phyloP scores from a whole-genome alignment of 2,329 filamentous ascomycete genomes.

The Colletotrichum paranaense region DNA sequence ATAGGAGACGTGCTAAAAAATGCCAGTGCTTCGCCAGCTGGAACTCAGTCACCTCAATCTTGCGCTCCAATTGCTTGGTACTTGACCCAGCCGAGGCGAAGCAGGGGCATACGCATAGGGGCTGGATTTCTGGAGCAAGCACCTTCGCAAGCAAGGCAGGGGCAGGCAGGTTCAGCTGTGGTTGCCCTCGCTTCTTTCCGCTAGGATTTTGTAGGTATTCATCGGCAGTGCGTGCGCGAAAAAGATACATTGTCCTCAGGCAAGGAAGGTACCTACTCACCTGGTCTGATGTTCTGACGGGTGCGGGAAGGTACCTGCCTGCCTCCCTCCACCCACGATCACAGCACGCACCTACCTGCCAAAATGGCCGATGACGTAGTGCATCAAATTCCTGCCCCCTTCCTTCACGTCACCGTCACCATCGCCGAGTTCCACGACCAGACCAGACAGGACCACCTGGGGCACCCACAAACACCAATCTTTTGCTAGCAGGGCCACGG shows the following conservation, averaged over 20 bases:
- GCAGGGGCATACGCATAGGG: neutral
- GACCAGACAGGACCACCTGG: neutral
- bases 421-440: constrained; percentile 20
- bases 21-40: constrained; percentile 18
- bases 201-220: neutral
- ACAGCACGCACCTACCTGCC: neutral
- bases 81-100: neutral
- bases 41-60: constrained; percentile 1
- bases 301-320: neutral
- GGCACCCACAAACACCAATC: neutral
- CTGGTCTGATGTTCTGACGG: neutral
- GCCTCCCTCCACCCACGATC: neutral
- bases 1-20: neutral
- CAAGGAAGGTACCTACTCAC: neutral
- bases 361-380: constrained; percentile 24
- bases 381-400: constrained; percentile 27
- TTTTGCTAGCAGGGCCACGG: neutral
- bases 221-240: too few relatives aligned
- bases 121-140: neutral
- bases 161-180: neutral
- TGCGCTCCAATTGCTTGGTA: neutral
- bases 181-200: neutral
- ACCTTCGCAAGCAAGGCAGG: neutral
- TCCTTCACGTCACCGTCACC: constrained; percentile 34
- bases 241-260: neutral